Conservation (phyloP, 345 rosid genomes). For the Sapria himalayana region DNA sequence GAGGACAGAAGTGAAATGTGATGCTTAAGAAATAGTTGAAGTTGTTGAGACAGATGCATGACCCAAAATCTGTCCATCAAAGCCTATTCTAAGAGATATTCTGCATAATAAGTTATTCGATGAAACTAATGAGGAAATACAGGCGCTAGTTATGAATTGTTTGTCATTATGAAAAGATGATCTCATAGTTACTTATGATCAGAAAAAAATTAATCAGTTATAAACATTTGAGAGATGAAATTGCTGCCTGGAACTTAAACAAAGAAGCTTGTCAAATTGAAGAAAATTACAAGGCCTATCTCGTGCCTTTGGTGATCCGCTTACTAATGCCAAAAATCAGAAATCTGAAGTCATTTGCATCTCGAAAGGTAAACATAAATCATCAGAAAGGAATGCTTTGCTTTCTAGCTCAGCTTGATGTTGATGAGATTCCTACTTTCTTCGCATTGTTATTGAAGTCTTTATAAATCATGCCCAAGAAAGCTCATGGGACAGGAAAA, state of each 20-base stretch:
- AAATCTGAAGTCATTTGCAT: conserved; percentile 51
- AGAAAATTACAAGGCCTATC: conserved; percentile 37
- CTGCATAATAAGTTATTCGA: conserved; percentile 69
- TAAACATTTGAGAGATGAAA: conserved; percentile 53
- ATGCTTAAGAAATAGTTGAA: conserved; percentile 68
- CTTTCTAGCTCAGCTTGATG: conserved; percentile 54
- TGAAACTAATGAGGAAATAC: conserved; percentile 66
- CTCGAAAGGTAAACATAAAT: conserved; percentile 73
- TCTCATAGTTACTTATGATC: conserved; percentile 46
- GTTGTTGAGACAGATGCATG: conserved; percentile 55
- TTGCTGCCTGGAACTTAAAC: conserved; percentile 72
- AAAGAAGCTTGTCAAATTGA: conserved; percentile 31
- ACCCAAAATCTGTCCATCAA: conserved; percentile 30
- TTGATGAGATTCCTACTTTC: conserved; percentile 52
- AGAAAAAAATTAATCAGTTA: conserved; percentile 60
- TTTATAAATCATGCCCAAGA: conserved; percentile 29
- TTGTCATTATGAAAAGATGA: conserved; percentile 56
- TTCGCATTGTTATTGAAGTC: conserved; percentile 68
- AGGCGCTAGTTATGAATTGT: conserved; percentile 65
- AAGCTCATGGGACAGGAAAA: conserved; percentile 17
- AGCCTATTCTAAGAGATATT: conserved; percentile 50
- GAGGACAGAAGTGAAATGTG: conserved; percentile 60
- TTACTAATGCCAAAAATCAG: conserved; percentile 74
- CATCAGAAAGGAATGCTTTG: conserved; percentile 68
- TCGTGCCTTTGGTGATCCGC: conserved; percentile 42